Conservation (phyloP, 2,329 filamentous ascomycete genomes). For the Fusarium globosum region DNA sequence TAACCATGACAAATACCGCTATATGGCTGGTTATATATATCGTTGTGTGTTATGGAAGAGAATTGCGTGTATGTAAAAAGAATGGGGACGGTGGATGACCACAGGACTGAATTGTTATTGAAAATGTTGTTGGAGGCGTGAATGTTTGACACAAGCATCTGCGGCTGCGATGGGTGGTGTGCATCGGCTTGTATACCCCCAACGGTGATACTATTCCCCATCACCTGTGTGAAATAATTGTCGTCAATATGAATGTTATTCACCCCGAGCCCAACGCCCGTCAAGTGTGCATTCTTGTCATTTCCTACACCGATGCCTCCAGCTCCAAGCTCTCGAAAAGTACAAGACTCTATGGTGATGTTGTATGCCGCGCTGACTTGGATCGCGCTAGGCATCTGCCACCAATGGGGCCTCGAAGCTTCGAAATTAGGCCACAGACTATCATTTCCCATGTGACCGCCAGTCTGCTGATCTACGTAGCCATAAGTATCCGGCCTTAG, state of each 20-base stretch:
- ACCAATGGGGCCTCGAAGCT: slow-evolving; percentile 4
- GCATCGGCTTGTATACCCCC: slow-evolving; percentile 9
- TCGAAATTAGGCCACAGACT: not conserved
- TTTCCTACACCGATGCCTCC: slow-evolving; percentile 5
- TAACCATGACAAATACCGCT: slow-evolving; percentile 9
- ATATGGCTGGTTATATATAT: slow-evolving; percentile 8
- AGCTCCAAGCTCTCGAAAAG: slow-evolving; percentile 4
- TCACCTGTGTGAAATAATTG: slow-evolving; percentile 1
- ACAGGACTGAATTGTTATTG: slow-evolving; percentile 10
- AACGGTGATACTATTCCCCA: slow-evolving; percentile 5
- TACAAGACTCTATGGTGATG: not conserved
- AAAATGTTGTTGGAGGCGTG: slow-evolving; percentile 5
- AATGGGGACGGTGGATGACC: slow-evolving; percentile 5
- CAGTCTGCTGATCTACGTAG: not conserved
- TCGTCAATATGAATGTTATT: not conserved
- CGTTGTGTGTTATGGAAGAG: slow-evolving; percentile 2
- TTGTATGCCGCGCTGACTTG: slow-evolving; percentile 1
- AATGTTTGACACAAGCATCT: not conserved
- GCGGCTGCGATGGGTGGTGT: not conserved
- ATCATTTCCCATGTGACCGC: slow-evolving; percentile 8
- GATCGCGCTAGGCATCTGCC: slow-evolving; percentile 11
- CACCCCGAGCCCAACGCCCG: not conserved
- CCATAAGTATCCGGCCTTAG: not conserved
- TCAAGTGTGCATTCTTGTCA: not conserved
- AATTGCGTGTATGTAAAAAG: slow-evolving; percentile 4